phyloP scores from a whole-genome alignment of 495 filamentous ascomycete species.

The Podospora pseudopauciseta region DNA sequence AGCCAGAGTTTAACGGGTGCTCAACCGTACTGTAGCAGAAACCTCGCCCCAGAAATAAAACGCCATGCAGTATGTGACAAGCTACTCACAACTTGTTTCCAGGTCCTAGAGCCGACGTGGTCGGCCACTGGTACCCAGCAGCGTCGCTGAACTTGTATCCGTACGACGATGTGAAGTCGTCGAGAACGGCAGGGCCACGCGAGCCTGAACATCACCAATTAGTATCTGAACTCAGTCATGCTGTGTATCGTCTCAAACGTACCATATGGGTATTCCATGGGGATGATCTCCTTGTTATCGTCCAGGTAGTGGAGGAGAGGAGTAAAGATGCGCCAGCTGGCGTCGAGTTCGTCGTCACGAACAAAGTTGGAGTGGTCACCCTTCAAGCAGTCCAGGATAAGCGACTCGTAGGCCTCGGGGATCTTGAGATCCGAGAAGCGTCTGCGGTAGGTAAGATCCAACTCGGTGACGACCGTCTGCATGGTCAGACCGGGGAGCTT shows the following conservation, averaged over 20 bases:
- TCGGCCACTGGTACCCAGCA: constrained; percentile 92
- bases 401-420: constrained; percentile 96
- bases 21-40: constrained; percentile 13
- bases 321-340: constrained; percentile 98
- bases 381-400: constrained; percentile 97
- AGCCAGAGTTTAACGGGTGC: constrained; percentile 23
- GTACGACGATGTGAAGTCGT: constrained; percentile 96
- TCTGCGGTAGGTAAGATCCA: constrained; percentile 96
- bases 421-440: constrained; percentile 99
- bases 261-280: constrained; percentile 99
- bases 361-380: constrained; percentile 99
- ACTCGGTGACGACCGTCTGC: constrained; percentile 99
- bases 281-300: constrained; percentile 97
- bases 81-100: constrained; percentile 65
- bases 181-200: constrained; percentile 90
- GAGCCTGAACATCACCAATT: constrained; percentile 59
- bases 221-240: background rate
- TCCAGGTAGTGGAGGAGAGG: constrained; percentile 97
- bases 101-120: constrained; percentile 54
- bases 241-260: constrained; percentile 35
- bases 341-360: constrained; percentile 95
- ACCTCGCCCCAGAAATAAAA: constrained; percentile 9
- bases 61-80: constrained; percentile 14
- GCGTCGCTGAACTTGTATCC: constrained; percentile 99
- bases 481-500: constrained; percentile 97